Evolutionary conservation across 306 rosid genomes (phyloP), one percentile per base, ranked within the genome.

Genomic region (Sicyos edulis): DNA sequence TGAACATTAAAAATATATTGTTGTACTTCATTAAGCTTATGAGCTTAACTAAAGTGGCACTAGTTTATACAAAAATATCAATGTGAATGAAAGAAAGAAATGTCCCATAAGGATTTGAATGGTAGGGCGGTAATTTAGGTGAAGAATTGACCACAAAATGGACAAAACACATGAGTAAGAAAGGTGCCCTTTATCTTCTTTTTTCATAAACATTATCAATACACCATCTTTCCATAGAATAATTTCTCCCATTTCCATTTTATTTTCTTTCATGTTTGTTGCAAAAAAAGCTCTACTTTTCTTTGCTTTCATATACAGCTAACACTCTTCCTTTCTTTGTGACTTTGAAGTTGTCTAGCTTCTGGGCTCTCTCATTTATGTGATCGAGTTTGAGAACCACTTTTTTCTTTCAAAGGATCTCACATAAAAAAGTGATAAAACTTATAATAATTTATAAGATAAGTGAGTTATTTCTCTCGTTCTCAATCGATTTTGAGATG

Each of bases 301-400:
- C 52, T 64, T 64, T 64, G 70, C 70, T 64, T 64, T 64, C 70
- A 40, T n/a, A 51, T 42, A 64, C 70, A 64, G 70, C 70, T 42
- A 64, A 51, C 52, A 40, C 4, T n/a, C n/a, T n/a, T n/a, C n/a
- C n/a, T n/a, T n/a, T n/a, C n/a, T n/a, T n/a, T n/a, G n/a, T n/a
- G n/a, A n/a, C n/a, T n/a, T n/a, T n/a, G n/a, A n/a, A n/a, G n/a
- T n/a, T n/a, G n/a, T n/a, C n/a, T n/a, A n/a, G n/a, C n/a, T n/a
- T n/a, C n/a, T n/a, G n/a, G n/a, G n/a, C n/a, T 26, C 67, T 21
- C 37, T 7, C 0, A 17, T 62, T 34, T 62, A 13, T 32, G 16
- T 62, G 49, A 62, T 62, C 6, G 34, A 24, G 29, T 64, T 64
- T 10, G 7, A 37, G 26, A 64, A 64, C 70, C 70, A 64, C 70